Evolutionary conservation across 192 early-diverging fungal species (phyloP).

Genomic region (Backusella morwellensis): DNA sequence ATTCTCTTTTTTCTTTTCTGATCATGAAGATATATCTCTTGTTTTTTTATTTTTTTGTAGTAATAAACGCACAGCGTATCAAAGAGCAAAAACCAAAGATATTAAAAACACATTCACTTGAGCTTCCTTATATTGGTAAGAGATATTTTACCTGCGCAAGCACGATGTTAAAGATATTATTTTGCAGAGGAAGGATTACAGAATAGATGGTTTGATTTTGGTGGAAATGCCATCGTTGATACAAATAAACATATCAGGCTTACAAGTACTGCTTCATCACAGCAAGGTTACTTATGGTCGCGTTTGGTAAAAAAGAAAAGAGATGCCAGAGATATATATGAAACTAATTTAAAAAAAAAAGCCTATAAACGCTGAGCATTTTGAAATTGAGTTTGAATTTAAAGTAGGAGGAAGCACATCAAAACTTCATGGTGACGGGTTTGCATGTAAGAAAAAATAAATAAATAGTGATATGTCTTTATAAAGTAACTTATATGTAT

Average conservation of each 20-base stretch:
- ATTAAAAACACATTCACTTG: not conserved
- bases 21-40: not conserved
- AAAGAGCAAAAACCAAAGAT: not conserved
- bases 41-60: not conserved
- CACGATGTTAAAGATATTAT: not conserved
- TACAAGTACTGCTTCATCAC: conserved; percentile 77
- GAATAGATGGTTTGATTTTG: conserved; percentile 94
- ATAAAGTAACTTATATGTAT: not conserved
- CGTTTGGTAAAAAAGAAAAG: conserved; percentile 43
- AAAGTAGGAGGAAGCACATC: conserved; percentile 74
- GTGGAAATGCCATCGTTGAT: conserved; percentile 87
- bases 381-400: conserved; percentile 94
- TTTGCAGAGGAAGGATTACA: conserved; percentile 66
- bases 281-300: conserved; percentile 83
- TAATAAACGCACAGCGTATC: not conserved
- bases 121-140: conserved; percentile 3
- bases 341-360: conserved; percentile 25
- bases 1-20: not conserved
- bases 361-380: conserved; percentile 64
- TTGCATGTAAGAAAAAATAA: conserved; percentile 55
- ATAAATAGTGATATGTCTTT: not conserved
- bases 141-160: not conserved
- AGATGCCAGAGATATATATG: not conserved
- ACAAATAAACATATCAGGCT: conserved; percentile 84
- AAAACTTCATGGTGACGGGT: conserved; percentile 90